These are phyloP conservation scores for Aspergillus sparsus DNA, from an alignment of 495 filamentous ascomycete species.

Conservation along the genomic window DNA sequence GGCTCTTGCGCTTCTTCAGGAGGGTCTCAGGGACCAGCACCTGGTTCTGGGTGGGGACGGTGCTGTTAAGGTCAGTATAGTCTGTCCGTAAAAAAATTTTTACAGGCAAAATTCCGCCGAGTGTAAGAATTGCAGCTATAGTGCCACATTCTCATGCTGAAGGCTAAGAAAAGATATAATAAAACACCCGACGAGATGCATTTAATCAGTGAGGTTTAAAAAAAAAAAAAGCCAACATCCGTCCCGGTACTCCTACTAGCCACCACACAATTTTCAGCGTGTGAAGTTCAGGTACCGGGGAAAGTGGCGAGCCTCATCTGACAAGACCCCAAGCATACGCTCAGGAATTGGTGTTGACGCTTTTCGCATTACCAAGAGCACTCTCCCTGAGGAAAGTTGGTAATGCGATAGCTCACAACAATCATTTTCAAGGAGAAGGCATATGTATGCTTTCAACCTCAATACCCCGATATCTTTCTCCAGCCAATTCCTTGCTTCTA, in stretches of 20 bases:
- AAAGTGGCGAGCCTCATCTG: constrained; percentile 56
- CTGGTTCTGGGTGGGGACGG: constrained; percentile 85
- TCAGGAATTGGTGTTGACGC: constrained; percentile 59
- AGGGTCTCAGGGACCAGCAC: constrained; percentile 96
- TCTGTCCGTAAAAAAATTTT: constrained; percentile 60
- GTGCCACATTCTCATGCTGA: constrained; percentile 87
- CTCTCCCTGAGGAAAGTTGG: constrained; percentile 18
- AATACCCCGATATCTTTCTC: constrained; percentile 69
- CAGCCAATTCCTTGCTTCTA: constrained; percentile 46
- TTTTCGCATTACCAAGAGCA: constrained; percentile 34
- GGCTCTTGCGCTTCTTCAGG: constrained; percentile 99
- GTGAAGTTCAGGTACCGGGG: constrained; percentile 15
- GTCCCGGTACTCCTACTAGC: constrained; percentile 23
- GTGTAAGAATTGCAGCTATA: constrained; percentile 83
- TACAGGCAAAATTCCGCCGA: constrained; percentile 71
- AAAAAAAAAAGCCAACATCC: constrained; percentile 10
- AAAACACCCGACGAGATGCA: constrained; percentile 73
- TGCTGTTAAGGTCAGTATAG: constrained; percentile 73
- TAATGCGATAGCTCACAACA: constrained; percentile 57
- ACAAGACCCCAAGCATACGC: constrained; percentile 76
- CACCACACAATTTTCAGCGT: constrained; percentile 37
- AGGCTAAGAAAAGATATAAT: constrained; percentile 32
- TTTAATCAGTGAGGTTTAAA: constrained; percentile 84
- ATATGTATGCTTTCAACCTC: constrained; percentile 62
- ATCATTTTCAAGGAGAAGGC: constrained; percentile 83